Evolutionary conservation across 2,329 filamentous ascomycete species (phyloP).

Genomic region (Colletotrichum sp.): DNA sequence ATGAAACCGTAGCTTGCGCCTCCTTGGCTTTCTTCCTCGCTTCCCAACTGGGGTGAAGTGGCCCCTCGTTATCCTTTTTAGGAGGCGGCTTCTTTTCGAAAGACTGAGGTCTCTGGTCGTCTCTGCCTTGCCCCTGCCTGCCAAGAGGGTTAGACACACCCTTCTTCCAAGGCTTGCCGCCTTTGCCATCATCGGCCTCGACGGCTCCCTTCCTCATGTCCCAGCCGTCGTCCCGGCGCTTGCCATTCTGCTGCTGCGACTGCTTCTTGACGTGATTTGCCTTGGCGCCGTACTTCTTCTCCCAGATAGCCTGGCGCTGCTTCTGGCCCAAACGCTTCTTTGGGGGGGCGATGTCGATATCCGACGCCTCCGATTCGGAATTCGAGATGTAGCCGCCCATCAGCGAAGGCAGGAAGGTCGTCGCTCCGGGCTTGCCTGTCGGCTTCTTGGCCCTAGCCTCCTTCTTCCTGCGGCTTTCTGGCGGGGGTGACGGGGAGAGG

Average conservation of each 20-base stretch:
- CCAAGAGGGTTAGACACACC: constrained; percentile 45
- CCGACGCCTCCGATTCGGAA: constrained; percentile 68
- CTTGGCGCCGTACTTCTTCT: constrained; percentile 77
- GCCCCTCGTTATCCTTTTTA: constrained; percentile 54
- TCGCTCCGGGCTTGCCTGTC: constrained; percentile 34
- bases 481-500: constrained; percentile 34
- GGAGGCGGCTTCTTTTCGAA: constrained; percentile 36
- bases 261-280: constrained; percentile 67
- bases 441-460: constrained; percentile 26
- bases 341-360: constrained; percentile 66
- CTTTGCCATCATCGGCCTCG: constrained; percentile 51
- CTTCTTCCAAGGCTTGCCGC: constrained; percentile 59
- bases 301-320: constrained; percentile 78
- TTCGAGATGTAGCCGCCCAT: constrained; percentile 83
- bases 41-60: constrained; percentile 70
- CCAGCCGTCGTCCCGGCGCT: constrained; percentile 57
- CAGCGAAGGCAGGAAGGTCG: constrained; percentile 75
- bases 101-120: constrained; percentile 27
- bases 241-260: constrained; percentile 32
- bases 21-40: constrained; percentile 68
- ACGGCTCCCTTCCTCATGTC: constrained; percentile 62
- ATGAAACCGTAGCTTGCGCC: constrained; percentile 54
- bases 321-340: constrained; percentile 81
- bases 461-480: constrained; percentile 33
- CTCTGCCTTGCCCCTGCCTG: constrained; percentile 19